Evolutionary conservation across 2,329 filamentous ascomycete species (phyloP), one percentile per base, ranked within the genome.

Genomic region (Aspergillus versicolor): DNA sequence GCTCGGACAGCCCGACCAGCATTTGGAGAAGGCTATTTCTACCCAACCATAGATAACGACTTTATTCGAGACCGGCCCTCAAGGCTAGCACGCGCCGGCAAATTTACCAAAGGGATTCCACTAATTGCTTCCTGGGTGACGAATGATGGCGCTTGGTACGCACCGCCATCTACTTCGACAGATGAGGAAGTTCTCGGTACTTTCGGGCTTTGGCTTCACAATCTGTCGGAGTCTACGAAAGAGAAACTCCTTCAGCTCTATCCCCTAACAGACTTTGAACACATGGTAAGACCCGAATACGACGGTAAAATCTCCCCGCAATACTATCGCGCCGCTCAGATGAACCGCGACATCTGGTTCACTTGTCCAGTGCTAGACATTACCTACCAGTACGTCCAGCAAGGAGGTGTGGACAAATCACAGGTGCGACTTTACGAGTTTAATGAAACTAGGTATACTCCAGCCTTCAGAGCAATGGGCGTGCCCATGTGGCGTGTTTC

Each of bases 301-400:
- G 49, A 61, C 3, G 60, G 58, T 4, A 47, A 11, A 47, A 67
- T 68, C 6, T 67, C 70, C 4, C 54, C 67, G 15, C 67, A 74
- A 47, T 72, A 70, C 57, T 72, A 70, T 50, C 69, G 69, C 32
- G 69, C 71, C n/a, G 69, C 71, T 11, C 70, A 71, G 34, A 61
- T 73, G 40, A 70, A 60, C 51, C 64, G 67, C 3, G 68, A 73
- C 46, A 57, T 73, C 24, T 72, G 65, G 67, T 71, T 74, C 37
- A 67, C 67, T 2, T 73, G 69, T 24, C 67, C 69, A 0, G 63
- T 69, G 6, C 51, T 71, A 9, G 67, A 71, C 50, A 70, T 72
- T 54, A 61, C 69, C 5, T 72, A 68, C 66, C 69, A 72, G 21
- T 72, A 71, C 48, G 56, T 62, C 22, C 61, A 57, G 19, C 60